Base-by-base conservation (phyloP, 208 protist species). In the Lotmaria passim region DNA sequence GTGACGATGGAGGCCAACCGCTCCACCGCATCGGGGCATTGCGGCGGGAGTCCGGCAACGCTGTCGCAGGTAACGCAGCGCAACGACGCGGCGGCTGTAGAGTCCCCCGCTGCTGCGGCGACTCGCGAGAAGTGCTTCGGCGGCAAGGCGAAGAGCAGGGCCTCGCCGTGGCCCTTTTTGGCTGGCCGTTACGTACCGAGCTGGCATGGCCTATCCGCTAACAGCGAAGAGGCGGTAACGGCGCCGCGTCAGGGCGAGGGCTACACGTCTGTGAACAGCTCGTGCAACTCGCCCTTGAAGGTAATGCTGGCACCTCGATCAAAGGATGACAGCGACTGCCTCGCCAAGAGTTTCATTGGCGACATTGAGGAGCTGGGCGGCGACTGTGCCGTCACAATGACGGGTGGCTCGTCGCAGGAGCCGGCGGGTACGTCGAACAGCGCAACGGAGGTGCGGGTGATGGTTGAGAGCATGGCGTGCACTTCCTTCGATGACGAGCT, bases 401-500 rank as follows among this genome's bases (percentile, higher is more conserved):
- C 51, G 19, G 23, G 21, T 12, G 44, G 23, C n/a, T 56, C 55
- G 3, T 59, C 39, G 23, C 30, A 34, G 41, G 41, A 47, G 64
- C 19, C 38, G 33, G 60, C 64, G 0, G 14, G 41, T 2, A 10
- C 58, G 30, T 53, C 36, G 51, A 46, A 33, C 34, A 69, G 21
- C 51, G 53, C 28, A 10, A 28, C 38, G 1, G 53, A 67, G 23
- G 14, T 43, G 30, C 43, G 53, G 38, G 43, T 69, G 28, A 7
- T 66, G 43, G 52, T 70, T 36, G 53, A 44, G 7, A 58, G 48
- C 30, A 62, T 68, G 12, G n/a, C 44, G 10, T 73, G 53, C 28
- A 30, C 44, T 21, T 43, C 63, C 17, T 71, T 77, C 30, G 63
- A 66, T 7, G 73, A 74, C n/a, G 73, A 79, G 53, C 53, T 79